Conservation (phyloP, 2,329 filamentous ascomycete genomes). For the Acephala macrosclerotiorum region DNA sequence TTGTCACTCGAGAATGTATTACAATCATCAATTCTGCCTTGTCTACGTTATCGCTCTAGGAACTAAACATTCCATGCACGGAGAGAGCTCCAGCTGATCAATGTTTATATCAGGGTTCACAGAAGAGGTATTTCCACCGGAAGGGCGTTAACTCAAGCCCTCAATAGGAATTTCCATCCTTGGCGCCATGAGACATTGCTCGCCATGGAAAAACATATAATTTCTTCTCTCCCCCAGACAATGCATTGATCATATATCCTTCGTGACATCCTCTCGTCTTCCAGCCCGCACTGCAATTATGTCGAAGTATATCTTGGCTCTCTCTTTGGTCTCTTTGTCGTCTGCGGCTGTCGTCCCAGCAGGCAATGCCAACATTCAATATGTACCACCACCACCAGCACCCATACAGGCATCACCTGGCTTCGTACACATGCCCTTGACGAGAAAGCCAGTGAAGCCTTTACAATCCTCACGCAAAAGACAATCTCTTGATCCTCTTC, state of each 20-base stretch:
- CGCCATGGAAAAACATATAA: not conserved
- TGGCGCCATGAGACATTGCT: not conserved
- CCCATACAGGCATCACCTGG: not conserved
- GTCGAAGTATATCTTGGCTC: not conserved
- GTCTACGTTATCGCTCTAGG: not conserved
- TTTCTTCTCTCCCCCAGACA: not conserved
- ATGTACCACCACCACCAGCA: not conserved
- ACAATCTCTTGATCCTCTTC: conserved; percentile 8
- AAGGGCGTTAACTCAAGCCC: not conserved
- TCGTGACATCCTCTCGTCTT: not conserved
- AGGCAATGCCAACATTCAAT: not conserved
- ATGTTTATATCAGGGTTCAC: not conserved
- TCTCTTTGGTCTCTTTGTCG: not conserved
- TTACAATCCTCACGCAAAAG: not conserved
- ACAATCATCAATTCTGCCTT: not conserved
- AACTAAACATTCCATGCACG: not conserved
- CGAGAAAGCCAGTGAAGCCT: not conserved
- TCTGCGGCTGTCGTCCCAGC: not conserved
- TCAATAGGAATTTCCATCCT: not conserved
- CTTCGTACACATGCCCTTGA: not conserved
- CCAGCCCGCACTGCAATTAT: not conserved
- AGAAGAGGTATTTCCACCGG: not conserved
- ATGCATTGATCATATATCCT: not conserved
- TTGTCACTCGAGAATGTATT: not conserved
- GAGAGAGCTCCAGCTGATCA: not conserved